These are phyloP conservation scores for Pseudotulostoma volvatum DNA, from an alignment of 495 filamentous ascomycete genomes.

Conservation along the genomic window DNA sequence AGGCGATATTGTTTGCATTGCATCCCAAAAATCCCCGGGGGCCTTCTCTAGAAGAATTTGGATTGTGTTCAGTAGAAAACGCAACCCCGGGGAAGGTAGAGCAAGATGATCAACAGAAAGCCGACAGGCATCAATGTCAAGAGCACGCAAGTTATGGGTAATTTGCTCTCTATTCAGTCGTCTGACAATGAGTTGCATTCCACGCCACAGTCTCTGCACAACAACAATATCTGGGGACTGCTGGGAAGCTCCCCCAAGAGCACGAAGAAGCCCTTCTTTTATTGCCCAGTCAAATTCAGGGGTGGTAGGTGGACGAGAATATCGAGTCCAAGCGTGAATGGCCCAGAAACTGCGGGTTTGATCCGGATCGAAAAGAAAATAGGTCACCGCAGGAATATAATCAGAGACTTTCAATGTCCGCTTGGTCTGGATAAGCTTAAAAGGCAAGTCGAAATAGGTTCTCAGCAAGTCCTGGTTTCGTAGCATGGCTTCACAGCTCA, in stretches of 20 bases:
- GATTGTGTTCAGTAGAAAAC: constrained; percentile 47
- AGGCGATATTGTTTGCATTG: constrained; percentile 61
- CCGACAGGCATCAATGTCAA: constrained; percentile 65
- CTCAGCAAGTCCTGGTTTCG: constrained; percentile 33
- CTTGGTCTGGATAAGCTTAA: constrained; percentile 56
- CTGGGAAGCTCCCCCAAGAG: constrained; percentile 22
- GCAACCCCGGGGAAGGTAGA: constrained; percentile 41
- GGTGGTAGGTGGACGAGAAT: constrained; percentile 36
- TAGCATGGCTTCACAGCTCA: constrained; percentile 46
- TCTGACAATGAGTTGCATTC: constrained; percentile 50
- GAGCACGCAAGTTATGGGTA: constrained; percentile 55
- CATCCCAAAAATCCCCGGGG: constrained; percentile 68
- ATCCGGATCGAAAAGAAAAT: constrained; percentile 60
- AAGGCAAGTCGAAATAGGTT: constrained; percentile 57
- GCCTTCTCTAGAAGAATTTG: constrained; percentile 53
- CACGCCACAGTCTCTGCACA: constrained; percentile 57
- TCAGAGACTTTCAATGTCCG: constrained; percentile 51
- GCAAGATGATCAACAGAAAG: constrained; percentile 60
- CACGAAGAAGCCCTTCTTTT: constrained; percentile 40
- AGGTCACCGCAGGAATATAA: constrained; percentile 61
- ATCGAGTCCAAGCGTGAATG: constrained; percentile 44
- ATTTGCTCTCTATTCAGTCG: constrained; percentile 59
- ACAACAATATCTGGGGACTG: constrained; percentile 32
- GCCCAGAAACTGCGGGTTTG: constrained; percentile 49
- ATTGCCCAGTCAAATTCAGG: constrained; percentile 75